Conservation (phyloP, 495 filamentous ascomycete species). For the Amorphotheca resinae region DNA sequence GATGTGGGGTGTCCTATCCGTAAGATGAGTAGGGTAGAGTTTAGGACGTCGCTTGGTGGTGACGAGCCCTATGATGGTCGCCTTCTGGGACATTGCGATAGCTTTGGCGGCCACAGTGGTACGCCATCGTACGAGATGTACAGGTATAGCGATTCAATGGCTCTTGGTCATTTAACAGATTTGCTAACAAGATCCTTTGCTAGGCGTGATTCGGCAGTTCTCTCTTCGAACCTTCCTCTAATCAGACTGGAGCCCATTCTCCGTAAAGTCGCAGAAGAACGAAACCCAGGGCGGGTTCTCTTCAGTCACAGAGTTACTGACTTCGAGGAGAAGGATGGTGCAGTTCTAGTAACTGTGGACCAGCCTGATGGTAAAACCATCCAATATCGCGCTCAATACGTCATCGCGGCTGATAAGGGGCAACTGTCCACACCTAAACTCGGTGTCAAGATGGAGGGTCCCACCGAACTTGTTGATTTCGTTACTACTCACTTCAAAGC, state of each 20-base stretch:
- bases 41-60: conserved; percentile 1
- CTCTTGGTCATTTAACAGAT: background rate
- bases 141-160: background rate
- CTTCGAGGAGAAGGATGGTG: background rate
- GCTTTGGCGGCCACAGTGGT: background rate
- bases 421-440: conserved; percentile 7
- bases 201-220: conserved; percentile 1
- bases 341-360: conserved; percentile 1
- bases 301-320: conserved; percentile 5
- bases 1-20: conserved; percentile 10
- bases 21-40: too few relatives aligned
- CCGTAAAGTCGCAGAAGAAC: background rate
- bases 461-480: conserved; percentile 1
- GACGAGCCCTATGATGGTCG: background rate
- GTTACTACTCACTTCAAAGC: conserved; percentile 4
- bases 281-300: conserved; percentile 4
- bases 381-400: conserved; percentile 4
- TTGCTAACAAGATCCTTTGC: too few relatives aligned
- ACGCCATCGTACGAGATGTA: background rate
- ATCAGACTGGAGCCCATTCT: conserved; percentile 4
- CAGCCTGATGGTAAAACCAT: background rate
- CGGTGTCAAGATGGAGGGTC: conserved; percentile 12
- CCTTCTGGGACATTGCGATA: background rate
- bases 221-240: conserved; percentile 1
- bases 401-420: conserved; percentile 4